Evolutionary conservation across 2,329 filamentous ascomycete genomes (phyloP), one percentile per base, ranked within the genome.

Genomic region (Pseudogymnoascus sp.): DNA sequence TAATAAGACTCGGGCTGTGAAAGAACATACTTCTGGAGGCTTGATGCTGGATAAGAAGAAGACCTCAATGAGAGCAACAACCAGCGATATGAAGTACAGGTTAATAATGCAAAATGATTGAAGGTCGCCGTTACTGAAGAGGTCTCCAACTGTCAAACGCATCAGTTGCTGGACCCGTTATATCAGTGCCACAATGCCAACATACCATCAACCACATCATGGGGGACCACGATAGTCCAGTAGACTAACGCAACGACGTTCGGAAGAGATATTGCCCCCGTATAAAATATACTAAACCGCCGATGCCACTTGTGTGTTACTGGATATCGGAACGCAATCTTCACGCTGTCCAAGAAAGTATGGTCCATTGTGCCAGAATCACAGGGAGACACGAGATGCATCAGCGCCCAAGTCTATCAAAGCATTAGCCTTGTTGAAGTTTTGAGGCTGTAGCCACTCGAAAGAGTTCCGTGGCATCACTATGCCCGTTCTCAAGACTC

Each of bases 221-320:
- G 29, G 36, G 71, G 72, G 61, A 69, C 59, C 33, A 72, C 61
- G 42, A 73, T 60, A 27, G 68, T 63, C 71, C 72, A 74, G 59
- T 70, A 66, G 10, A 71, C 65, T n/a, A 69, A 64, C 8, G 68
- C 65, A 8, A 69, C 67, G n/a, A 72, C 65, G 39, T 67, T 65
- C 61, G 72, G 72, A 27, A 71, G 71, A 13, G 66, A 64, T 42
- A 68, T 60, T n/a, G 67, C 65, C 55, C 66, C 67, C 17, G 65
- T 68, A 63, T 74, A 71, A 63, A 72, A 74, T 61, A 73, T 65
- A 61, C 71, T 72, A 65, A 73, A 74, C 35, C 63, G 65, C 15
- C n/a, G 38, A 17, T 21, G 38, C 58, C 58, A 59, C 8, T 8
- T 17, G 64, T 65, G n/a, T 63, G 67, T 58, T 70, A 59, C 65